Conservation (phyloP, 257 asterid genomes). For the Voacanga thouarsii region DNA sequence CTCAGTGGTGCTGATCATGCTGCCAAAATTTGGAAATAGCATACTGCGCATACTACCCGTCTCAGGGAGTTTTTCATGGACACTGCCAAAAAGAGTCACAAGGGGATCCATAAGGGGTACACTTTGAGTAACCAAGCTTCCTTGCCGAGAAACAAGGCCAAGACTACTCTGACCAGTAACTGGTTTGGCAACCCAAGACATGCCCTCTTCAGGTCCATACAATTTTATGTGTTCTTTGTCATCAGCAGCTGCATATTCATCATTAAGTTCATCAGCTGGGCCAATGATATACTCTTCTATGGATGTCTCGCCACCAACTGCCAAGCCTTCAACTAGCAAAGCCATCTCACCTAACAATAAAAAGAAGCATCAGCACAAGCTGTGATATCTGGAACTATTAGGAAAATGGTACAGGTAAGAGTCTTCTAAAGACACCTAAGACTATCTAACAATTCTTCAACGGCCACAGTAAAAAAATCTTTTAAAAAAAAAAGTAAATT, state of each 20-base stretch:
- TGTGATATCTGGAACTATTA: background rate
- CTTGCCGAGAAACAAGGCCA: conserved; percentile 21
- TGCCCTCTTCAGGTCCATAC: conserved; percentile 20
- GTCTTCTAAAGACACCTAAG: background rate
- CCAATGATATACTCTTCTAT: conserved; percentile 26
- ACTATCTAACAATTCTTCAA: background rate
- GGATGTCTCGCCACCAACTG: conserved; percentile 25
- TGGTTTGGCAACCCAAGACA: conserved; percentile 25
- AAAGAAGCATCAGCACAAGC: background rate
- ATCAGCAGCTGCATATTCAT: conserved; percentile 14
- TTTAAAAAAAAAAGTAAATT: background rate
- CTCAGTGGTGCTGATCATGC: conserved; percentile 20
- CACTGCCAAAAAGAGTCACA: conserved; percentile 26
- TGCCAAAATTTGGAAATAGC: conserved; percentile 24
- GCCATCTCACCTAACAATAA: conserved; percentile 28
- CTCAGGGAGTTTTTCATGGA: conserved; percentile 27
- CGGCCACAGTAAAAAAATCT: background rate
- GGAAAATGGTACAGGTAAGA: background rate
- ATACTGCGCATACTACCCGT: conserved; percentile 21
- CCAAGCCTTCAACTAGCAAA: conserved; percentile 27
- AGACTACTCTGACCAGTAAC: conserved; percentile 20
- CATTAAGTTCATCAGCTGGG: conserved; percentile 21
- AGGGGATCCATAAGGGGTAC: conserved; percentile 24
- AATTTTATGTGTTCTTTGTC: conserved; percentile 16
- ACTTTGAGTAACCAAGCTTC: conserved; percentile 21